Evolutionary conservation across 192 early-diverging fungal genomes (phyloP), one percentile per base, ranked within the genome.

Genomic region (Backusella mclennaniae): DNA sequence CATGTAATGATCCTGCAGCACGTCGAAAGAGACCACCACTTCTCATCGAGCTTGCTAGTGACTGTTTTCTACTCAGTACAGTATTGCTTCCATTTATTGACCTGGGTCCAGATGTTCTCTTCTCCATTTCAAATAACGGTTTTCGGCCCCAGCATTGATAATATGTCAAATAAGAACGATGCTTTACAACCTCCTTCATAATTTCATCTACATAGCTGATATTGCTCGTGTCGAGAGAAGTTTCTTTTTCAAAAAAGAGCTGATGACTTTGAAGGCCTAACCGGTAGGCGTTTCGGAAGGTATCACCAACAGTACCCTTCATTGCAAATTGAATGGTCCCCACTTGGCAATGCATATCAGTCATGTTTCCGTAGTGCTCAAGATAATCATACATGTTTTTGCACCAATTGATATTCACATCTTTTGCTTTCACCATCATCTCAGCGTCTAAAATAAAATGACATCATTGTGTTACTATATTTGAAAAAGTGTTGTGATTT

Each of bases 331-430:
- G 35, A 33, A 75, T 9, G 33, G 63, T 29, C 15, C 31, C 19
- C 23, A 67, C 41, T n/a, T 66, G 39, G 17, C 63, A 31, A 31
- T 75, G 74, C 29, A 75, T 42, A 35, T 75, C 74, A 1, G 74
- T 46, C 74, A 75, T 75, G 1, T 67, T 39, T 15, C 74, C 74
- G 29, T 41, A n/a, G 14, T 67, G 15, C 5, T 75, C 23, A 14
- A 75, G 31, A 33, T 75, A 75, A 7, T 75, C 39, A 33, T n/a
- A 67, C 39, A 75, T 44, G 49, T 75, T 44, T 17, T 66, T 35
- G 2, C 52, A n/a, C 74, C 74, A 75, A 52, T 11, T 39, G 26
- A 67, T 19, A 67, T 75, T 68, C 41, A 75, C 63, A n/a, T 39
- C 41, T 39, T 38, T 66, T 26, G n/a, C 8, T n/a, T 66, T 36